Base-by-base conservation (phyloP, 257 asterid species). In the Schizonepeta tenuifolia region DNA sequence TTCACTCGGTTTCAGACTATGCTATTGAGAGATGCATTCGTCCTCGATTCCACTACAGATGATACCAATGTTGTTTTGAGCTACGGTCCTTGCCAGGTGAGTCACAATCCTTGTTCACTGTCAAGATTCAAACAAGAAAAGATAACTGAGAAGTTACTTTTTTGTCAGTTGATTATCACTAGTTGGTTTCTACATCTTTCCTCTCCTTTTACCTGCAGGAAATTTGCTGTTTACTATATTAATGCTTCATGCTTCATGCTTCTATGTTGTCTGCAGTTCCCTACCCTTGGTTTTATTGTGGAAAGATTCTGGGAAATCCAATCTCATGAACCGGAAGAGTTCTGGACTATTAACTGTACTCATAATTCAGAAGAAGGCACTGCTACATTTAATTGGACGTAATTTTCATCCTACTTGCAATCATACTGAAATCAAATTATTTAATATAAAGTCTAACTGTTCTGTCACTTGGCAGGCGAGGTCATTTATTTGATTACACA, bases 61-160 rank as follows among this genome's bases (percentile, higher is more conserved):
- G 95, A 89, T 67, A 83, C 81, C 73, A 95, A 86, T 80, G 53
- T 95, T 75, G 65, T 95, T 77, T 76, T 95, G 65, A 95, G 99
- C 75, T 95, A 95, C 60, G 99, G 99, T 67, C 99, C 99, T 75
- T 95, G 98, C 88, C 99, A 95, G 96, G 99, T 94, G 83, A 74
- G 77, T 36, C 20, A 35, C 46, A 70, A 13, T 41, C 38, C 41
- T 59, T 43, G 10, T 60, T 73, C 70, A 71, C 21, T 57, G n/a
- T 69, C 70, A 46, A 58, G 73, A 2, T 11, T 36, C 41, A 36
- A 36, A 36, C 61, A 55, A 43, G 54, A 35, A 26, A 66, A 56
- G 53, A 72, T 70, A 65, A 56, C 41, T 35, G 63, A 56, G 43
- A 49, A 36, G 40, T 51, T 57, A 11, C 53, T 65, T 62, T 69